Conservation (phyloP, 2,329 filamentous ascomycete genomes). For the Ophiostoma perfectum region DNA sequence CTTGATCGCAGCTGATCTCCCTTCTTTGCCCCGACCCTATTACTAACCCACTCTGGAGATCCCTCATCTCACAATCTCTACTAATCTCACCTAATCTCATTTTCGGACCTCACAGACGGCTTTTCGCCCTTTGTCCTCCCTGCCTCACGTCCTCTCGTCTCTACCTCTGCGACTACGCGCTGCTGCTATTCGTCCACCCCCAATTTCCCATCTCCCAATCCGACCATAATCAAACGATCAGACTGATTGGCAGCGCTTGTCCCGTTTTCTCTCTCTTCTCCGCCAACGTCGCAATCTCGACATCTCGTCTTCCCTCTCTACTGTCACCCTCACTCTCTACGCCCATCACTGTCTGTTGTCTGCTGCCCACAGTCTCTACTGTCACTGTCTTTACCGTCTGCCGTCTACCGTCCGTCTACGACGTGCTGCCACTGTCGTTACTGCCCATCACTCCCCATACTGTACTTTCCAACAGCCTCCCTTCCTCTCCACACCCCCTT, state of each 20-base stretch:
- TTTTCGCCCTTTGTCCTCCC: neutral
- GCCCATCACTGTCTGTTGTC: neutral
- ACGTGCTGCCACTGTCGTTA: neutral
- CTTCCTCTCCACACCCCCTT: neutral
- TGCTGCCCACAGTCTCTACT: neutral
- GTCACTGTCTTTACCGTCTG: neutral
- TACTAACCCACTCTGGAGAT: slow-evolving; percentile 8
- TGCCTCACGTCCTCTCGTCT: neutral
- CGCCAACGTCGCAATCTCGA: neutral
- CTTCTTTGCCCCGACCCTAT: neutral
- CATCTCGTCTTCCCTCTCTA: neutral
- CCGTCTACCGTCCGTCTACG: neutral
- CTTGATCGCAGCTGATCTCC: neutral
- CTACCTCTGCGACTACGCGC: neutral
- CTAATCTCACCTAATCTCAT: neutral
- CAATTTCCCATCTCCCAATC: neutral
- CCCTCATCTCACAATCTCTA: neutral
- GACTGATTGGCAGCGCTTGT: slow-evolving; percentile 22
- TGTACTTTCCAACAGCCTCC: neutral
- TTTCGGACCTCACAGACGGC: neutral
- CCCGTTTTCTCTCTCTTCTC: slow-evolving; percentile 4
- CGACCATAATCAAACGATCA: slow-evolving; percentile 10
- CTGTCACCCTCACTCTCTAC: neutral
- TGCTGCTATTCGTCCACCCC: neutral
- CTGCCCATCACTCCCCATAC: no score